Evolutionary conservation across 768 basidiomycete species (phyloP), one percentile per base, ranked within the genome.

Genomic region (Roridomyces roridus): DNA sequence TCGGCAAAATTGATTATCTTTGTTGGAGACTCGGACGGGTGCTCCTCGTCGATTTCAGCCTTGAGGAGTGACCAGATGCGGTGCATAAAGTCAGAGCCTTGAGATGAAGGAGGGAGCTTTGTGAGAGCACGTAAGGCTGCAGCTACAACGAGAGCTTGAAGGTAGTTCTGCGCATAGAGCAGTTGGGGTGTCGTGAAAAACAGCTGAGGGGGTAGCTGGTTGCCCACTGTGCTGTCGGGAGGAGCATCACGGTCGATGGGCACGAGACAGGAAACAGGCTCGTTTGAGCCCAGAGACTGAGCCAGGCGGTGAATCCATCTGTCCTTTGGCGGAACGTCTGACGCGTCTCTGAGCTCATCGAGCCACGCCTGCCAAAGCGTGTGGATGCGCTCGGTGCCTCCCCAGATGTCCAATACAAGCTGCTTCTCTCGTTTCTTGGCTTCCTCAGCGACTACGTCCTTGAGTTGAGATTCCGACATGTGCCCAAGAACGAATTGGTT

Each of bases 1-100:
- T 91, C 90, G 1, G 86, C 87, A 23, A 92, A 80, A 67, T 91
- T 85, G 42, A 85, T 67, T 34, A 91, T 68, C 64, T 86, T 88
- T 17, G 85, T 86, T 18, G 72, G 69, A 1, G 71, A 65, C 35
- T 70, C 65, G 24, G 46, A 48, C 29, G 64, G 24, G 39, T 70
- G 70, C 37, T 72, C 76, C 2, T 78, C 70, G 55, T 78, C 77
- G 40, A 89, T 80, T 61, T 89, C 87, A 17, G 76, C 70, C 57
- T 77, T 77, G 20, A 91, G 79, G 11, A 91, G 79, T 3, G 82
- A 73, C 89, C 89, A 91, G 10, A 90, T 67, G 43, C 88, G 85
- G 18, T 75, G 63, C 69, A 81, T 79, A 68, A 89, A 88, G 39
- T 78, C 75, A 18, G 52, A 52, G 9, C 52, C 66, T 20, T 49